These are phyloP conservation scores for Penicillium sp. DNA, from an alignment of 2,329 filamentous ascomycete species.

Conservation along the genomic window DNA sequence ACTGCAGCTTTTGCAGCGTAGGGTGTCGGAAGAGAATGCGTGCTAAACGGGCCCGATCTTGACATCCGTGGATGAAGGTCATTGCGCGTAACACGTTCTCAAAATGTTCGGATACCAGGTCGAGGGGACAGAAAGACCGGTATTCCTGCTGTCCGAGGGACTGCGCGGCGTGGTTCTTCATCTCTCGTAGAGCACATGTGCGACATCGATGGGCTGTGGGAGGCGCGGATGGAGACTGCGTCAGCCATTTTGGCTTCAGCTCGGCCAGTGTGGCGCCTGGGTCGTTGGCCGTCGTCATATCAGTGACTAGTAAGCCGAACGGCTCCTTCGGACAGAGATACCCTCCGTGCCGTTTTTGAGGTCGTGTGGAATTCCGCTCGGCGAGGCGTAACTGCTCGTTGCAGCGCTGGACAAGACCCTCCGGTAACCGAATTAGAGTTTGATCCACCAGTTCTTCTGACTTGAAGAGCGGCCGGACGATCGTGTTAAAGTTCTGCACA, in stretches of 20 bases:
- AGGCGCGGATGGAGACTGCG: slow-evolving; percentile 68
- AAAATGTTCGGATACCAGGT: slow-evolving; percentile 50
- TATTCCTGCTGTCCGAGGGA: slow-evolving; percentile 25
- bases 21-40: slow-evolving; percentile 31
- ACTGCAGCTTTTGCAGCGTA: slow-evolving; percentile 32
- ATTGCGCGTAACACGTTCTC: slow-evolving; percentile 44
- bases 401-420: slow-evolving; percentile 43
- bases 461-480: slow-evolving; percentile 52
- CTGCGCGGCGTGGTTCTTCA: slow-evolving; percentile 41
- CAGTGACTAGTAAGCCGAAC: slow-evolving; percentile 64
- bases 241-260: slow-evolving; percentile 81
- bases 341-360: slow-evolving; percentile 46
- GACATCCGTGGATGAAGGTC: slow-evolving; percentile 31
- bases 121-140: slow-evolving; percentile 57
- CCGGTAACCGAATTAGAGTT: slow-evolving; percentile 47
- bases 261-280: slow-evolving; percentile 51
- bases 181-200: slow-evolving; percentile 60
- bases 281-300: slow-evolving; percentile 55
- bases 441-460: slow-evolving; percentile 53
- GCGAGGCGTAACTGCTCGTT: slow-evolving; percentile 50
- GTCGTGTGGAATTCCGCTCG: slow-evolving; percentile 42
- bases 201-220: slow-evolving; percentile 59
- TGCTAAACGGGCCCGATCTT: slow-evolving; percentile 36
- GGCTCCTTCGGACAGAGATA: slow-evolving; percentile 52
- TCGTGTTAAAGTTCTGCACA: slow-evolving; percentile 34